Evolutionary conservation across 805 yeast genomes (phyloP), one percentile per base, ranked within the genome.

Genomic region (Starmerella sirachaensis): DNA sequence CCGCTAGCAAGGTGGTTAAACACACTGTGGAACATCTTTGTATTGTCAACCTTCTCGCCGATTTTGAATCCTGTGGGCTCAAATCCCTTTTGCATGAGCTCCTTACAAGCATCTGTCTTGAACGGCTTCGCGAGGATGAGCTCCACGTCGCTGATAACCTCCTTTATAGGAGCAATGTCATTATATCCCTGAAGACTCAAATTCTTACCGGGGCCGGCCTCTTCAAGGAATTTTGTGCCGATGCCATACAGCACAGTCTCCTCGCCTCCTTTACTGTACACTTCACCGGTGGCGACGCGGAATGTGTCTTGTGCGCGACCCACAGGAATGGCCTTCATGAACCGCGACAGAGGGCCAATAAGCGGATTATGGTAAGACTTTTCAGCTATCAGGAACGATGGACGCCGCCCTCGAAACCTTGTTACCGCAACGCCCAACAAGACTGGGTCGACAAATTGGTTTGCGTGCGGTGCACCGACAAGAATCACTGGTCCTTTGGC

Each of bases 391-490:
- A 88, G 63, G 55, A 86, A 85, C 16, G 84, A 72, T 12, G 82
- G 70, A 29, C 88, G 63, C 44, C 94, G 66, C 6, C 74, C 69
- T 2, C 79, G 69, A 40, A 73, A 74, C 35, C 65, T 63, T 49
- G 76, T 71, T 18, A 82, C 88, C 54, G 80, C 88, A 32, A 80
- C 77, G 80, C 83, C 77, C 32, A 91, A 64, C 35, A 91, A 69
- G 33, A 86, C 72, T 2, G 91, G 88, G 48, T 75, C 82, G 23
- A 86, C 84, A 55, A 86, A 86, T 60, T 85, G 94, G 58, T 84
- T 84, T n/a, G 94, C 93, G 62, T 88, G 98, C 1, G 97, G 97
- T 2, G 95, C 98, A 9, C 91, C 93, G 24, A 91, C 97, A 45
- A 91, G 78, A 38, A 88, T 78, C 7, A 85, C 77, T 0, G 97